Evolutionary conservation across 2,329 filamentous ascomycete species (phyloP).

Genomic region (Teratosphaeria gauchensis): DNA sequence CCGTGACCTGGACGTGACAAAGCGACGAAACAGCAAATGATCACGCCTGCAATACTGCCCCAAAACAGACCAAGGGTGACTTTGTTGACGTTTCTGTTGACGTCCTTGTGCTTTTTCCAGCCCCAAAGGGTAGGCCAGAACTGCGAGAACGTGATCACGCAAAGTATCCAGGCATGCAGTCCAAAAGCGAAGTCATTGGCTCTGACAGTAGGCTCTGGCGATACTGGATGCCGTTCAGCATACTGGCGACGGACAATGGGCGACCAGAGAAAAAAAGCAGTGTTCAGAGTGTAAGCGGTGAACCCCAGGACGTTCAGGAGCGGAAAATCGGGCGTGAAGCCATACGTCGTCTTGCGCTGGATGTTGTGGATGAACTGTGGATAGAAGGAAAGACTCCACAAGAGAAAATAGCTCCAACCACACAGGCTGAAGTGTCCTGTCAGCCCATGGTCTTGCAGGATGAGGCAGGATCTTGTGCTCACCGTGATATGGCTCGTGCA

Average conservation of each 20-base stretch:
- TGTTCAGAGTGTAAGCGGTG: slow-evolving; percentile 62
- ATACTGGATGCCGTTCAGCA: slow-evolving; percentile 62
- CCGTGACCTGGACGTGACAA: slow-evolving; percentile 34
- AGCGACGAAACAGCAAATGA: slow-evolving; percentile 41
- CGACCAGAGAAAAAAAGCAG: slow-evolving; percentile 67
- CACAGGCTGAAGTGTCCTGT: slow-evolving; percentile 12
- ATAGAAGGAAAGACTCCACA: slow-evolving; percentile 80
- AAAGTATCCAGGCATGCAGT: slow-evolving; percentile 66
- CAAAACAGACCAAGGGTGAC: slow-evolving; percentile 60
- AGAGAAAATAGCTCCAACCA: slow-evolving; percentile 21
- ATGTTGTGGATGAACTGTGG: slow-evolving; percentile 79
- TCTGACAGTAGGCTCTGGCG: slow-evolving; percentile 71
- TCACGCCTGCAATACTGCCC: slow-evolving; percentile 53
- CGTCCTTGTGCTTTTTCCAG: slow-evolving; percentile 48
- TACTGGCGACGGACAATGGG: slow-evolving; percentile 71
- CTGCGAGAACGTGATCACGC: slow-evolving; percentile 65
- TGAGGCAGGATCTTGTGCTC: neutral
- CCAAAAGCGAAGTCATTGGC: slow-evolving; percentile 89
- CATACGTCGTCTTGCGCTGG: slow-evolving; percentile 64
- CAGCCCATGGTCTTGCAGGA: neutral
- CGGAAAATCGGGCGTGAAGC: slow-evolving; percentile 82
- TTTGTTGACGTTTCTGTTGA: slow-evolving; percentile 45
- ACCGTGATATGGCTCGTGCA: slow-evolving; percentile 11
- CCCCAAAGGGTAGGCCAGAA: slow-evolving; percentile 66
- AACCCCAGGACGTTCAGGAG: slow-evolving; percentile 66